phyloP scores from a whole-genome alignment of 495 filamentous ascomycete genomes.

The Aspergillus indologenus region DNA sequence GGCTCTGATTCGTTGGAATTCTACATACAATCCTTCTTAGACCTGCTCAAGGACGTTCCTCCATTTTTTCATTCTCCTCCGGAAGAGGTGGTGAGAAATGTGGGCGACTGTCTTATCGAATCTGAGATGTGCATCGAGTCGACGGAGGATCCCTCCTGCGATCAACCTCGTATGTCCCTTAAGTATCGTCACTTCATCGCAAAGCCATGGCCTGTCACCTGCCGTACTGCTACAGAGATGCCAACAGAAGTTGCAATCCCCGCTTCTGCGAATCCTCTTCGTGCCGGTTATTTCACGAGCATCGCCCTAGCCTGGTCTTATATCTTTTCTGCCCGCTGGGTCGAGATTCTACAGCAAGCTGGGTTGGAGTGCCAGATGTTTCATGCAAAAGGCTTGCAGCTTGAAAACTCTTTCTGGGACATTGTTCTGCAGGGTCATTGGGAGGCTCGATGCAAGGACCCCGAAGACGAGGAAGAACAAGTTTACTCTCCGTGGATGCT shows the following conservation, averaged over 20 bases:
- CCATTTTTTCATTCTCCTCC: constrained; percentile 13
- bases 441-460: constrained; percentile 4
- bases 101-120: constrained; percentile 2
- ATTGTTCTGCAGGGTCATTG: constrained; percentile 12
- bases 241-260: neutral
- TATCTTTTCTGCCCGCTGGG: constrained; percentile 24
- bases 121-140: constrained; percentile 11
- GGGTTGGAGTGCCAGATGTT: constrained; percentile 14
- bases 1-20: neutral
- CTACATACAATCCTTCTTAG: neutral
- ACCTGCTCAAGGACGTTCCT: neutral
- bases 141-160: constrained; percentile 14
- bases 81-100: neutral
- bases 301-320: constrained; percentile 23
- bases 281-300: constrained; percentile 16
- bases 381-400: constrained; percentile 5
- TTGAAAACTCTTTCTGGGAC: constrained; percentile 14
- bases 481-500: constrained; percentile 21
- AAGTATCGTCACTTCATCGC: constrained; percentile 18
- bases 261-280: neutral
- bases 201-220: constrained; percentile 7
- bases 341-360: constrained; percentile 19
- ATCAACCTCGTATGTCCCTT: constrained; percentile 15
- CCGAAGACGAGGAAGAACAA: neutral
- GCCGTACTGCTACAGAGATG: constrained; percentile 3